phyloP scores from a whole-genome alignment of 495 filamentous ascomycete genomes.

The Neurospora tetraspora region DNA sequence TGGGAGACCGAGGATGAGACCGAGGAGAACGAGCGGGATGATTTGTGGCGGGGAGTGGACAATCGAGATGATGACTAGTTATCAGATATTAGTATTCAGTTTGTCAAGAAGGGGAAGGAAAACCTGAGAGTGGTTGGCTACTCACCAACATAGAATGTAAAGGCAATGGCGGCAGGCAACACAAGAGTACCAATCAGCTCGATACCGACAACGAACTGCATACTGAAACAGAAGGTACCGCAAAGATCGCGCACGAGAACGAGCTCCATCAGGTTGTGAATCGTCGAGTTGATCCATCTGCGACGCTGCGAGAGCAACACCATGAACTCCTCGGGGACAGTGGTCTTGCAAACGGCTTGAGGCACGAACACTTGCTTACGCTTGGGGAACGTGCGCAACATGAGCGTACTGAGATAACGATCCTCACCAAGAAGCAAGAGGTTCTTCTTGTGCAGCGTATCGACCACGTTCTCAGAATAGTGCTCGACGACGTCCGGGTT shows the following conservation, averaged over 20 bases:
- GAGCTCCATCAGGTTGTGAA: constrained; percentile 97
- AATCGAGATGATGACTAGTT: constrained; percentile 73
- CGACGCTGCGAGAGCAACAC: constrained; percentile 89
- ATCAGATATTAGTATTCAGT: constrained; percentile 13
- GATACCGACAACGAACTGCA: constrained; percentile 98
- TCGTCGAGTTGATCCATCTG: constrained; percentile 98
- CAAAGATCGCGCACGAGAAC: constrained; percentile 93
- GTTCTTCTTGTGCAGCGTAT: constrained; percentile 98
- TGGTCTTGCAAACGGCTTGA: constrained; percentile 97
- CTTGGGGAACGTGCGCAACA: constrained; percentile 98
- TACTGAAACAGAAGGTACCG: constrained; percentile 99
- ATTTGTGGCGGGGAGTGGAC: constrained; percentile 72
- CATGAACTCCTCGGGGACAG: constrained; percentile 85
- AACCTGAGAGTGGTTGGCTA: constrained; percentile 6
- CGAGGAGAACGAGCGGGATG: constrained; percentile 86
- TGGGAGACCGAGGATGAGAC: constrained; percentile 85
- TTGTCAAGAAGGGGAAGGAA: neutral
- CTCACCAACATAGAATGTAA: constrained; percentile 92
- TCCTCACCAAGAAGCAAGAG: constrained; percentile 91
- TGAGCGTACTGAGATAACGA: constrained; percentile 92
- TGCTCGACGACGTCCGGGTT: constrained; percentile 99
- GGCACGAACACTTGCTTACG: constrained; percentile 98
- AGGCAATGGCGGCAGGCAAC: constrained; percentile 87
- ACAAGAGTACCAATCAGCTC: constrained; percentile 93
- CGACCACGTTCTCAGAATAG: constrained; percentile 99